Conservation (phyloP, 1,284 basidiomycete genomes). For the Cutaneotrichosporon mucoides region DNA sequence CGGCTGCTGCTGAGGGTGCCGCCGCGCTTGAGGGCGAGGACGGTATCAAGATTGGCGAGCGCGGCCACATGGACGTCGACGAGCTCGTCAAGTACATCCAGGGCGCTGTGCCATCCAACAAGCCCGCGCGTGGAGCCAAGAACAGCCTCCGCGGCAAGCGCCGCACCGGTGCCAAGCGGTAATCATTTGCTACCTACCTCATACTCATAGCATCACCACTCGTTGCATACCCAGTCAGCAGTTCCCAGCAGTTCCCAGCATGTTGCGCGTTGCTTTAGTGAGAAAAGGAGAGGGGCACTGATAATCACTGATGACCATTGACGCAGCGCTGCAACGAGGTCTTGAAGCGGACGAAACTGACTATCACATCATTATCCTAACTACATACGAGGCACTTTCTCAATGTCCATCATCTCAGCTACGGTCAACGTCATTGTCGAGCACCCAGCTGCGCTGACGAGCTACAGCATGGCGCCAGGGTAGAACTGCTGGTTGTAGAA, state of each 20-base stretch:
- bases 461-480: too few species aligned
- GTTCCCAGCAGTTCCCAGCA: not conserved
- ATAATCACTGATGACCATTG: too few species aligned
- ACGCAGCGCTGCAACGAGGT: too few species aligned
- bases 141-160: constrained; percentile 47
- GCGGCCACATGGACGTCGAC: constrained; percentile 47
- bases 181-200: not conserved
- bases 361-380: too few species aligned
- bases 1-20: constrained; percentile 4
- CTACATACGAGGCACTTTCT: too few species aligned
- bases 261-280: too few species aligned
- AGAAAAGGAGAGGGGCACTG: too few species aligned
- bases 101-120: constrained; percentile 28
- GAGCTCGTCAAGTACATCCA: constrained; percentile 52
- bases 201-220: constrained; percentile 17
- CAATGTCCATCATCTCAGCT: too few species aligned
- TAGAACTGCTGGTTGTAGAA: too few species aligned
- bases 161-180: constrained; percentile 45
- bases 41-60: constrained; percentile 30
- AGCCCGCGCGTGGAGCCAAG: constrained; percentile 34
- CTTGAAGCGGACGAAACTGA: too few species aligned
- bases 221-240: constrained; percentile 14
- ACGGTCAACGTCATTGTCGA: too few species aligned
- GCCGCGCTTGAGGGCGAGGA: constrained; percentile 4
- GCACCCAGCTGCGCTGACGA: too few species aligned